These are phyloP conservation scores for Arthrobotrys sphaeroides DNA, from an alignment of 2,329 filamentous ascomycete species.

Conservation along the genomic window DNA sequence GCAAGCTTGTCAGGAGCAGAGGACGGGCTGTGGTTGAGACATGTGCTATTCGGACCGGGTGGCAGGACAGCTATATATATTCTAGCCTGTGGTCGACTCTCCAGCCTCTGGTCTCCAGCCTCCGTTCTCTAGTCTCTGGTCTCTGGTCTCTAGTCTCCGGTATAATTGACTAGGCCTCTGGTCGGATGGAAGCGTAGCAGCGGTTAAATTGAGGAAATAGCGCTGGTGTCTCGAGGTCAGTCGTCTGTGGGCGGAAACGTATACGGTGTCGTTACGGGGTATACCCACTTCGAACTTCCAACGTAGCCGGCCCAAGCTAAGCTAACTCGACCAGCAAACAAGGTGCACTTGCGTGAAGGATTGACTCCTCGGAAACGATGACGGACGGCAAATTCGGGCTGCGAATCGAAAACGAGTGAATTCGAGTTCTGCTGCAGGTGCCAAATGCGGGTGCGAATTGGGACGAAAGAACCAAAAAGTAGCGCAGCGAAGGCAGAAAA, in stretches of 20 bases:
- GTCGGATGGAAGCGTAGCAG: no score
- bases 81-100: no score
- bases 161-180: no score
- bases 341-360: not conserved
- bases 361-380: slow-evolving; percentile 17
- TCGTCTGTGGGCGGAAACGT: no score
- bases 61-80: no score
- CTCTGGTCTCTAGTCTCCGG: no score
- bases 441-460: slow-evolving; percentile 3
- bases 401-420: slow-evolving; percentile 5
- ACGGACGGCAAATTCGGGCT: slow-evolving; percentile 23
- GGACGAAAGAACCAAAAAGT: slow-evolving; percentile 6
- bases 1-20: not conserved
- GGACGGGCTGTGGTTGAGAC: slow-evolving; percentile 30
- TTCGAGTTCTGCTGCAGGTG: not conserved
- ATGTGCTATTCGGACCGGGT: no score
- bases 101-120: no score
- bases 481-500: slow-evolving; percentile 15
- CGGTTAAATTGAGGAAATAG: not conserved
- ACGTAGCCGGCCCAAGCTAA: not conserved
- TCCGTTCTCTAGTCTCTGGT: no score
- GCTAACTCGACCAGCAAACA: not conserved
- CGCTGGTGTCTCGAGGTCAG: no score
- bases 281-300: not conserved
- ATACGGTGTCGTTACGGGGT: not conserved